phyloP scores from a whole-genome alignment of 805 yeast genomes.

The Clavispora carvajalis region DNA sequence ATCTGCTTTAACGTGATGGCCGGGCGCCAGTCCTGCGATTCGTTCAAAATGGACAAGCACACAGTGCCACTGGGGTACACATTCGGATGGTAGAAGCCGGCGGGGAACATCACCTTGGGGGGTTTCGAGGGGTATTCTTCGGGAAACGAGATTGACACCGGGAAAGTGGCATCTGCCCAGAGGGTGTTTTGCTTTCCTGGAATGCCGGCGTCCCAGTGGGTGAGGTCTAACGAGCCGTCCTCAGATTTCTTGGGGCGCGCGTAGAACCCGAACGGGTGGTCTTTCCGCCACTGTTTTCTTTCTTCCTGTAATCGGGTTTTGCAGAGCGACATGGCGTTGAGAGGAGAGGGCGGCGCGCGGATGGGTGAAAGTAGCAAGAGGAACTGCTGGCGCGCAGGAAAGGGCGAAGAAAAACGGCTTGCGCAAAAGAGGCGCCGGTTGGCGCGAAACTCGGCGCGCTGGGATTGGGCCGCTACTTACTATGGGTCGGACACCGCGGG shows the following conservation, averaged over 20 bases:
- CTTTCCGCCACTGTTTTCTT: constrained; percentile 96
- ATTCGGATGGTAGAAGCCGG: constrained; percentile 92
- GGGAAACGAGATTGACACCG: constrained; percentile 76
- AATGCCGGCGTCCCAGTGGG: constrained; percentile 89
- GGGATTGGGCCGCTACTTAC: too few relatives aligned
- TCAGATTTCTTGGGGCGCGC: constrained; percentile 81
- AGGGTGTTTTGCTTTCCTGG: constrained; percentile 86
- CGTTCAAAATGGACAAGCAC: constrained; percentile 88
- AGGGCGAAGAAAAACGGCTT: too few relatives aligned
- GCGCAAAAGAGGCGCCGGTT: too few relatives aligned
- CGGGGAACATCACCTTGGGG: constrained; percentile 87
- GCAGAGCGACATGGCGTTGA: constrained; percentile 47
- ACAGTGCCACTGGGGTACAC: constrained; percentile 97
- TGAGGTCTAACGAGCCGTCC: constrained; percentile 82
- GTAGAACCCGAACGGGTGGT: constrained; percentile 95
- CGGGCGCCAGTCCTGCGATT: constrained; percentile 97
- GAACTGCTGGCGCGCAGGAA: too few relatives aligned
- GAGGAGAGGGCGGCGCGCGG: not conserved
- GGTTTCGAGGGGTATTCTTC: constrained; percentile 96
- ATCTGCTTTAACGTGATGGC: constrained; percentile 89
- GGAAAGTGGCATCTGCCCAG: constrained; percentile 90
- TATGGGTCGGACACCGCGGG: too few relatives aligned
- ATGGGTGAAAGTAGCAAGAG: not conserved
- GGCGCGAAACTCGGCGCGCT: too few relatives aligned
- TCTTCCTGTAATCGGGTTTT: constrained; percentile 87